Base-by-base conservation (phyloP, 805 yeast genomes). In the Metschnikowia lachancei region DNA sequence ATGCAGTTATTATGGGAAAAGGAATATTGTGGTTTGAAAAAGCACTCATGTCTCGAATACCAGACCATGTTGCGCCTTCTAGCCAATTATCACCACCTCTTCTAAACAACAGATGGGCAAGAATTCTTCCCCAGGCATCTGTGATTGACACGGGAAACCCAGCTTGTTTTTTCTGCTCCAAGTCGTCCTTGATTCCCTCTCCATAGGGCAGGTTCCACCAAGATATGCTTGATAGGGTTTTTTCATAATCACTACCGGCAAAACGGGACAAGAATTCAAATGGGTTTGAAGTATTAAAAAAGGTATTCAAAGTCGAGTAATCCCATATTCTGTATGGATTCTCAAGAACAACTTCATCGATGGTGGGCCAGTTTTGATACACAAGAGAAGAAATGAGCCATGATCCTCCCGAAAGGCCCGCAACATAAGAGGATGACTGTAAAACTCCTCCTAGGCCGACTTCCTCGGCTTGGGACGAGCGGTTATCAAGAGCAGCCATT, bases 331-430 rank as follows among this genome's bases (percentile, higher is more conserved):
- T 66, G 41, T 62, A 37, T 3, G 62, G 59, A 42, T 67, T 52
- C 17, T 65, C 63, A 34, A 64, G 49, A 2, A 69, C 69, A 19
- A 87, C 77, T 2, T 72, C 80, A 53, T 82, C 83, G 19, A 87
- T 80, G 11, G 85, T 70, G 9, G 90, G 80, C 82, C 85, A 89
- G 59, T 83, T 81, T 61, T 88, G 86, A 59, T 77, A 70, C 0
- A 78, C 80, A 26, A 88, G 64, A 9, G 91, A 76, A 1, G 87
- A 84, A 22, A 87, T 71, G 40, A 87, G 69, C 95, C 95, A 88
- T 12, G 86, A 77, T 22, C 96, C 96, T 28, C 96, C 96, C 13
- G 91, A 83, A 31, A 88, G 75, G 8, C 92, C 95, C 4, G 87
- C 68, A 4, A 89, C 63, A 59, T 90, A 89, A 11, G 86, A 78